Evolutionary conservation across 164 flowering plant species (phyloP).

Genomic region (Tetracentron sinense): DNA sequence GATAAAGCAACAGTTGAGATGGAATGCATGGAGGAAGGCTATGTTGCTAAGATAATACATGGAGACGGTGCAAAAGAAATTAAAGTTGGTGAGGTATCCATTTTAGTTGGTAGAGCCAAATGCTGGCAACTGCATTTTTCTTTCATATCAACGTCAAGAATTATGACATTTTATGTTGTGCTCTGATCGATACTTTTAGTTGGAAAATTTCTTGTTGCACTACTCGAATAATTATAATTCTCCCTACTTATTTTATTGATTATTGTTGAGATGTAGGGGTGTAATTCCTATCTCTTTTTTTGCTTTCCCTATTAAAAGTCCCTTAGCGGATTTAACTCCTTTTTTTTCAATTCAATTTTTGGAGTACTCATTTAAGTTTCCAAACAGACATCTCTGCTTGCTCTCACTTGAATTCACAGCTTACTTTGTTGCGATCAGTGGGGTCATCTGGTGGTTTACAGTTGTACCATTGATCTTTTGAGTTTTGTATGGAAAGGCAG

Average conservation of each 20-base stretch:
- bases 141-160: neutral
- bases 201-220: neutral
- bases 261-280: neutral
- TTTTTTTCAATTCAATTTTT: neutral
- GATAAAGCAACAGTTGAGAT: slow-evolving; percentile 99
- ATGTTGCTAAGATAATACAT: slow-evolving; percentile 76
- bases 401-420: neutral
- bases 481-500: no score
- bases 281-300: neutral
- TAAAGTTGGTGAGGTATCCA: slow-evolving; percentile 92
- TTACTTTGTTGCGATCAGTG: neutral
- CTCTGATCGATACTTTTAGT: neutral
- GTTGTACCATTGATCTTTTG: neutral
- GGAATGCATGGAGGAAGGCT: slow-evolving; percentile 99
- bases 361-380: neutral
- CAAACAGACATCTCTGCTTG: neutral
- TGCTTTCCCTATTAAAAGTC: neutral
- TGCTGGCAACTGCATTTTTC: neutral
- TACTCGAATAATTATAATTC: neutral
- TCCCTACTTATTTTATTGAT: neutral
- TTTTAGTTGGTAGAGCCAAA: neutral
- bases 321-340: neutral
- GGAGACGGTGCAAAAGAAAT: slow-evolving; percentile 89
- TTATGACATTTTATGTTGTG: neutral
- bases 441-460: neutral